Conservation (phyloP, 2,329 filamentous ascomycete genomes). For the Botryosphaeria dothidea region DNA sequence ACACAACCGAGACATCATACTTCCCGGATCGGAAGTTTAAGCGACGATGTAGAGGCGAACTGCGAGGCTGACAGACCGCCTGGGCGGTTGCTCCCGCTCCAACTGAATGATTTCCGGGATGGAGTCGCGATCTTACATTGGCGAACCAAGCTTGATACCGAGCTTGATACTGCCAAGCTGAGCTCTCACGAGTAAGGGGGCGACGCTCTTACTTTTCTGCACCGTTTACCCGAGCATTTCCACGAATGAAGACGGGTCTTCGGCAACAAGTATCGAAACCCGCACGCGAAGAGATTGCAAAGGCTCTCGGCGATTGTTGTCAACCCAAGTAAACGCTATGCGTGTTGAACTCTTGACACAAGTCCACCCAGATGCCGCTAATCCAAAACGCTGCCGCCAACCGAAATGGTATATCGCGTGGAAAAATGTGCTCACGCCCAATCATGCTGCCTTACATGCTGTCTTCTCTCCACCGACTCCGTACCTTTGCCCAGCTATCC, state of each 20-base stretch:
- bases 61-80: not conserved
- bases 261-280: not conserved
- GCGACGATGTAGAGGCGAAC: not conserved
- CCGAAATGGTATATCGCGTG: slow-evolving; percentile 9
- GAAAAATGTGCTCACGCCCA: not conserved
- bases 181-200: not conserved
- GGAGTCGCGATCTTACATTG: not conserved
- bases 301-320: not conserved
- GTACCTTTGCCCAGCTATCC: slow-evolving; percentile 65
- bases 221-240: not conserved
- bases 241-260: not conserved
- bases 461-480: slow-evolving; percentile 63
- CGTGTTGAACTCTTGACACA: not conserved
- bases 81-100: slow-evolving; percentile 7
- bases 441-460: slow-evolving; percentile 17
- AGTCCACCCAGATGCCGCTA: slow-evolving; percentile 6
- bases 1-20: not conserved
- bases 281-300: not conserved
- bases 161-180: slow-evolving; percentile 14
- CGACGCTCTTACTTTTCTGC: not conserved
- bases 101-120: slow-evolving; percentile 6
- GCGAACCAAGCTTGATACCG: slow-evolving; percentile 4
- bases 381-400: slow-evolving; percentile 6
- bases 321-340: slow-evolving; percentile 2
- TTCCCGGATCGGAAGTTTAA: not conserved